A percentile compares a stretch with the other conserved stretches of the same genome.
These are phyloP conservation scores for Pontederia paniculata DNA, from an alignment of 176 grass and related monocot species.

Conservation along the genomic window DNA sequence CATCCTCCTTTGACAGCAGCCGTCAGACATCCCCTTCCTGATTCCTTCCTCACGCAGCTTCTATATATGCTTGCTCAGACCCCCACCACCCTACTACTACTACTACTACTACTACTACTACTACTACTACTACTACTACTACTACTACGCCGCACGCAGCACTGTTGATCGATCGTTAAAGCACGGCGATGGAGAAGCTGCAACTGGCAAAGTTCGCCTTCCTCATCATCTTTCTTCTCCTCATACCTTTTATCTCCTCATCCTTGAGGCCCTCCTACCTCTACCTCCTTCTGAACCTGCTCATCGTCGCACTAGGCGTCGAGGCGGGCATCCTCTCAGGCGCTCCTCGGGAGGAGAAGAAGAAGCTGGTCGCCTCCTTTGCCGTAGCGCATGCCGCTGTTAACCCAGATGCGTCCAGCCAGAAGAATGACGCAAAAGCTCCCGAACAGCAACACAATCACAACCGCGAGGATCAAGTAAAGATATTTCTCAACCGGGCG, in stretches of 20 bases:
- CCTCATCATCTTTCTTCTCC: conserved; percentile 36
- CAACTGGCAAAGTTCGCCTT: conserved; percentile 34
- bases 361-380: neutral
- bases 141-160: too few relatives aligned
- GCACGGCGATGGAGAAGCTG: conserved; percentile 26
- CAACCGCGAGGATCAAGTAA: neutral
- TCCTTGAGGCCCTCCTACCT: conserved; percentile 40
- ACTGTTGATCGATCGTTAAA: too few relatives aligned
- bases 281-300: conserved; percentile 67
- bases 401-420: too few relatives aligned
- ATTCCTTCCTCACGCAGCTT: too few relatives aligned
- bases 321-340: conserved; percentile 43
- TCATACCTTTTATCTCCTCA: conserved; percentile 28
- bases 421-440: neutral
- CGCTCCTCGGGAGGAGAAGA: conserved; percentile 30
- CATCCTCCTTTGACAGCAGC: too few relatives aligned
- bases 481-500: neutral
- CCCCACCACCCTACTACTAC: too few relatives aligned
- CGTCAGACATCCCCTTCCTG: too few relatives aligned
- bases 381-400: too few relatives aligned
- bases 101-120: too few relatives aligned
- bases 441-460: neutral
- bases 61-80: too few relatives aligned
- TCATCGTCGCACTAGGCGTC: conserved; percentile 39
- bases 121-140: too few relatives aligned